Evolutionary conservation across 257 asterid genomes (phyloP).

Genomic region (Dorcoceras hygrometricum): DNA sequence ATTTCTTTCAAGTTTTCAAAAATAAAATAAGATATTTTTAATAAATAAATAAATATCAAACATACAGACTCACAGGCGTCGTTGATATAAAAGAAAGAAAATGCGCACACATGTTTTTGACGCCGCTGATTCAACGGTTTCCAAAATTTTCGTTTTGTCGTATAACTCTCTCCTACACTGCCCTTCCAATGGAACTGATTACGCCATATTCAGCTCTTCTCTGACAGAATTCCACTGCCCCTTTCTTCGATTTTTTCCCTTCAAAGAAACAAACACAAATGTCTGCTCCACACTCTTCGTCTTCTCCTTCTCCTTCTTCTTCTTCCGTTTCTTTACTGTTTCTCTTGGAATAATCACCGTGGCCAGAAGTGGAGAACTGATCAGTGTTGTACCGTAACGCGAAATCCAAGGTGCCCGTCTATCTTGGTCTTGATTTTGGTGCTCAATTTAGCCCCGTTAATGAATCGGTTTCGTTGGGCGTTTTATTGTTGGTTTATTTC

Average conservation of each 20-base stretch:
- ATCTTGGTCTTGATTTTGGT: neutral
- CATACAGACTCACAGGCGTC: no score
- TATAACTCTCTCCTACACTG: constrained; percentile 16
- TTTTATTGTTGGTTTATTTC: neutral
- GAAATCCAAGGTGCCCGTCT: constrained; percentile 34
- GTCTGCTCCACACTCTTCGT: constrained; percentile 1
- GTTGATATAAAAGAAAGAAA: no score
- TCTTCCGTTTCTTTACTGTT: neutral
- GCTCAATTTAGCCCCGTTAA: constrained; percentile 7
- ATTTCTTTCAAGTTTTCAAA: no score
- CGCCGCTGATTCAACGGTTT: constrained; percentile 11
- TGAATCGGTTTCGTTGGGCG: constrained; percentile 2
- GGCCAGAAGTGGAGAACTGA: constrained; percentile 18
- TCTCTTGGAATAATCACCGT: constrained; percentile 24
- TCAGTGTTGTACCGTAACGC: constrained; percentile 15
- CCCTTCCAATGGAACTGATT: constrained; percentile 21
- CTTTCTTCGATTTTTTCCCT: constrained; percentile 20
- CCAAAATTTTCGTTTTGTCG: constrained; percentile 26
- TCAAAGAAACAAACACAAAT: neutral
- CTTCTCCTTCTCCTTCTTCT: neutral
- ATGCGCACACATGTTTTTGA: neutral
- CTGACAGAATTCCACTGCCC: constrained; percentile 25
- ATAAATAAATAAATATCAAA: no score
- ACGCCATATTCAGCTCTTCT: constrained; percentile 22
- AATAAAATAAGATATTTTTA: no score